phyloP scores from a whole-genome alignment of 805 yeast genomes.

The Peterozyma toletana region DNA sequence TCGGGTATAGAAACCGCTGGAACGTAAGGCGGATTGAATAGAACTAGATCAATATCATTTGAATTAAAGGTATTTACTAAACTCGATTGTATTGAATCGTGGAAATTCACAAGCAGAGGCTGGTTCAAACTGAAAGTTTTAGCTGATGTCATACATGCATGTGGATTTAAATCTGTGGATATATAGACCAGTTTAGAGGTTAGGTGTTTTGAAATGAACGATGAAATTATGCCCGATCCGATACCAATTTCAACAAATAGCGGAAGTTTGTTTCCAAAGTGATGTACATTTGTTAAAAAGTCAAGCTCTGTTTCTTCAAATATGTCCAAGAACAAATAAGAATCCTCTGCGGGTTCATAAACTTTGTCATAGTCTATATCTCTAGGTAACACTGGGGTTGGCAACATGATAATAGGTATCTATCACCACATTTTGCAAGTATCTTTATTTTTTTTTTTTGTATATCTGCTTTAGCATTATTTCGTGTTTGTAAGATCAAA shows the following conservation, averaged over 20 bases:
- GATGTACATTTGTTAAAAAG: slow-evolving; percentile 16
- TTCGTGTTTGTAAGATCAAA: no score
- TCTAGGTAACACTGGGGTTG: slow-evolving; percentile 58
- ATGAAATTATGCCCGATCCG: slow-evolving; percentile 85
- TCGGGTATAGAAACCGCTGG: slow-evolving; percentile 76
- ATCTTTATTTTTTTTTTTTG: no score
- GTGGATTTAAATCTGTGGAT: slow-evolving; percentile 77
- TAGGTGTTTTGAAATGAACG: slow-evolving; percentile 61
- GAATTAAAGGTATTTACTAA: slow-evolving; percentile 43
- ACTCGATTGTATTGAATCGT: slow-evolving; percentile 49
- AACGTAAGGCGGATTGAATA: slow-evolving; percentile 96
- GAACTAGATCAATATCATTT: slow-evolving; percentile 54
- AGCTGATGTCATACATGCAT: slow-evolving; percentile 53
- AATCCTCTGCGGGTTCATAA: slow-evolving; percentile 94
- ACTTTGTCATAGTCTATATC: slow-evolving; percentile 61
- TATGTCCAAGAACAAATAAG: slow-evolving; percentile 75
- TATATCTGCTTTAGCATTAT: no score
- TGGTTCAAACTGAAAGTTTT: slow-evolving; percentile 31
- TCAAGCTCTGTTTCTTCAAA: slow-evolving; percentile 43
- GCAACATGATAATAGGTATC: slow-evolving; percentile 43
- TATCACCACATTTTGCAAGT: no score
- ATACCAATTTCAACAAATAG: slow-evolving; percentile 80
- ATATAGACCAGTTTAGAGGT: slow-evolving; percentile 45
- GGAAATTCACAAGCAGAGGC: slow-evolving; percentile 12
- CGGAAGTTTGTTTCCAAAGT: slow-evolving; percentile 30